phyloP scores from a whole-genome alignment of 305 asterid species.

The Solanum chacoense region DNA sequence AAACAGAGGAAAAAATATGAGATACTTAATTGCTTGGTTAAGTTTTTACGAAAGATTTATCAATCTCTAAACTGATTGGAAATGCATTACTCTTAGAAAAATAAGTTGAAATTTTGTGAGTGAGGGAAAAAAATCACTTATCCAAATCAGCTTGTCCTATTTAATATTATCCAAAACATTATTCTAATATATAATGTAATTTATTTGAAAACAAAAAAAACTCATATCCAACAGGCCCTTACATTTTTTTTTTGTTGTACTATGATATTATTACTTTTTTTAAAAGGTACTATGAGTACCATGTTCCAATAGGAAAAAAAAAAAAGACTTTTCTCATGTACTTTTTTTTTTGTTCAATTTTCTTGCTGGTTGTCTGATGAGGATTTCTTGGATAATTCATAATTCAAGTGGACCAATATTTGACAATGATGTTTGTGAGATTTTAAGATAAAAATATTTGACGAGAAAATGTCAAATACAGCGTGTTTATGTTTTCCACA shows the following conservation, averaged over 20 bases:
- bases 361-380: neutral
- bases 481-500: neutral
- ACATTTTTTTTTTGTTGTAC: neutral
- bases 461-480: neutral
- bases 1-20: no score
- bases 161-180: neutral
- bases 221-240: no score
- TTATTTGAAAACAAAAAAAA: no score
- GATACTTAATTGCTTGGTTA: no score
- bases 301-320: neutral
- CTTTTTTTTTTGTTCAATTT: neutral
- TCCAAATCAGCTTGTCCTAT: neutral
- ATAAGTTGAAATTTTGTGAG: no score
- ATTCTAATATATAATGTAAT: neutral
- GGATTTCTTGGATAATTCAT: neutral
- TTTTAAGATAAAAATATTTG: neutral
- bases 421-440: neutral
- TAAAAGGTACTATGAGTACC: neutral
- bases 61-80: no score
- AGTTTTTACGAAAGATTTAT: no score
- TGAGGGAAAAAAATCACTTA: no score
- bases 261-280: neutral
- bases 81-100: no score
- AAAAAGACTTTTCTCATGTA: no score
- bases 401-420: neutral